A percentile compares a stretch with the other conserved stretches of the same genome.
Conservation (phyloP, 352 stramenopile genomes). For the Globisporangium canariense region DNA sequence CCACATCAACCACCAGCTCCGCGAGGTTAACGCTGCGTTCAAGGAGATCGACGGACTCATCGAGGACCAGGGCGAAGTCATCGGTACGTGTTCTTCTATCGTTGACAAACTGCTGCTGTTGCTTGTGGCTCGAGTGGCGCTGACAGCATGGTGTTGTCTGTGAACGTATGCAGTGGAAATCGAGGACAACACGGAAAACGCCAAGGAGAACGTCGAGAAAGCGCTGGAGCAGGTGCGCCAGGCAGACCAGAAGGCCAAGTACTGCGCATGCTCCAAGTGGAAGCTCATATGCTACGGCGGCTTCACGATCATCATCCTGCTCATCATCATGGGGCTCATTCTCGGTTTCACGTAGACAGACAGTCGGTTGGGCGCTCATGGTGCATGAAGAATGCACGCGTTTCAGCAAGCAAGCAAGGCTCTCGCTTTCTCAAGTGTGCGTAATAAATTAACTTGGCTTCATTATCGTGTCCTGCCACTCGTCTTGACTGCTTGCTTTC, state of each 20-base stretch:
- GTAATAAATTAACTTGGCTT: constrained; percentile 17
- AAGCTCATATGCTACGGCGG: constrained; percentile 71
- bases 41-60: constrained; percentile 81
- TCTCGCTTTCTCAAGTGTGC: neutral
- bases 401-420: neutral
- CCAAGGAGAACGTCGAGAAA: constrained; percentile 71
- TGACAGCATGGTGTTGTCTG: neutral
- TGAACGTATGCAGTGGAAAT: constrained; percentile 56
- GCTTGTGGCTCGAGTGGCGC: neutral
- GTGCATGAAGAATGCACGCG: neutral
- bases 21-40: constrained; percentile 84
- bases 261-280: constrained; percentile 59
- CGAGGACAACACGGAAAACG: constrained; percentile 72
- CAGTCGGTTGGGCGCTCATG: neutral
- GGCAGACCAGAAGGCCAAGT: constrained; percentile 63
- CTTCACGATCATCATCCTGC: constrained; percentile 48
- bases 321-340: constrained; percentile 55
- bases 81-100: constrained; percentile 29
- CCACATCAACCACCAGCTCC: constrained; percentile 85
- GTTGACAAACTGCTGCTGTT: neutral
- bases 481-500: neutral
- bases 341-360: constrained; percentile 27
- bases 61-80: constrained; percentile 75
- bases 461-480: constrained; percentile 4
- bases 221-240: constrained; percentile 70